Evolutionary conservation across 2,329 filamentous ascomycete genomes (phyloP).

Genomic region (Hypoxylon sp.): DNA sequence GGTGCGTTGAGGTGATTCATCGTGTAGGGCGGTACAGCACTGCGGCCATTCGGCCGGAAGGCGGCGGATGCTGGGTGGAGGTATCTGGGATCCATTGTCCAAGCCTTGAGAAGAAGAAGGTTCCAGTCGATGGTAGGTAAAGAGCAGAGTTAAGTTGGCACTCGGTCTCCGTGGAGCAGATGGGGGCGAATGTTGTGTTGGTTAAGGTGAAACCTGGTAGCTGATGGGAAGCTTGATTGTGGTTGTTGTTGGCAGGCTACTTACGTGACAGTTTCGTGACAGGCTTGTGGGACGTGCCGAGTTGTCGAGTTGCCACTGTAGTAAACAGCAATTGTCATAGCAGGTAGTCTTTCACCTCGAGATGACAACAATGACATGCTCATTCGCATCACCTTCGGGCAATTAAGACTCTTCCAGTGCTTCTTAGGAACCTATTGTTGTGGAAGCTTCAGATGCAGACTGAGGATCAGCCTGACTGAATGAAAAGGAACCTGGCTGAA

Average conservation of each 20-base stretch:
- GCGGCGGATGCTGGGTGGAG: background rate
- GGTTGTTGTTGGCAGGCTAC: background rate
- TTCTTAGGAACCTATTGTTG: background rate
- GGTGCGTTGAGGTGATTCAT: background rate
- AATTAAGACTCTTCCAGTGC: background rate
- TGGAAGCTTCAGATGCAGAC: background rate
- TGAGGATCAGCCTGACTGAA: background rate
- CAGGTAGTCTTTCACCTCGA: background rate
- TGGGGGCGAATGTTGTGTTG: background rate
- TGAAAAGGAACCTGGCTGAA: background rate
- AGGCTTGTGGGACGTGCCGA: background rate
- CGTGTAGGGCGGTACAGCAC: background rate
- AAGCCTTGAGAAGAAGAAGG: background rate
- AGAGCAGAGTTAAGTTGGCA: background rate
- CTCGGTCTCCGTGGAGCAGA: background rate
- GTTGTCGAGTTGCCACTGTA: background rate
- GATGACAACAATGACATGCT: background rate
- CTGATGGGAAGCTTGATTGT: background rate
- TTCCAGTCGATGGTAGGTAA: background rate
- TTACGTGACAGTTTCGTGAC: background rate
- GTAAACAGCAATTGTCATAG: background rate
- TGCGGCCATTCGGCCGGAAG: background rate
- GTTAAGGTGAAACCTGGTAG: background rate
- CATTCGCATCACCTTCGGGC: background rate
- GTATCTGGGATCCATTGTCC: background rate